phyloP scores from a whole-genome alignment of 78 protist genomes.

The Cyanophora paradoxa region DNA sequence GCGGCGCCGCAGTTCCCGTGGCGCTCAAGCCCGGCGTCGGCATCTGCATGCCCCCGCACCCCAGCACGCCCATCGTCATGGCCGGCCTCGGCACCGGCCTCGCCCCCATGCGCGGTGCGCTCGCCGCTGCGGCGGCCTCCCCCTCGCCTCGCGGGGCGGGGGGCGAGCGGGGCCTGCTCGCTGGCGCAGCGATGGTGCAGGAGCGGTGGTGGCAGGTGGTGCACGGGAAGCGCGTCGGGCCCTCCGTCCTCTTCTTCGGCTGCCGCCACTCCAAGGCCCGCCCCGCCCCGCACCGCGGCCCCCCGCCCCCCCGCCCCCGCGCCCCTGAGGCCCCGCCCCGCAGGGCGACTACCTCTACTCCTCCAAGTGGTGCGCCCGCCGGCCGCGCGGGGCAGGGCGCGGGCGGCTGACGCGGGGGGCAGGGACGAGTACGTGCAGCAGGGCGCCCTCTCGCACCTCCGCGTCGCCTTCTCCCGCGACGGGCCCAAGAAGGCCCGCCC shows the following conservation, averaged over 20 bases:
- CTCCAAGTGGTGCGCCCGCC: too few relatives aligned
- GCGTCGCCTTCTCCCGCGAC: constrained; percentile 72
- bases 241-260: constrained; percentile 71
- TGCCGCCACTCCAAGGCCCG: constrained; percentile 72
- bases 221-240: constrained; percentile 32
- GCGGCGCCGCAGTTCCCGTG: too few relatives aligned
- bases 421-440: constrained; percentile 23
- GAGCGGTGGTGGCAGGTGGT: constrained; percentile 11
- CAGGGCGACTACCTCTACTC: too few relatives aligned
- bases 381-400: too few relatives aligned
- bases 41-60: constrained; percentile 33
- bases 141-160: too few relatives aligned
- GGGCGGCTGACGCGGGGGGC: constrained; percentile 62
- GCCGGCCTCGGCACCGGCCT: constrained; percentile 70
- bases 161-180: too few relatives aligned
- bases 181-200: constrained; percentile 53
- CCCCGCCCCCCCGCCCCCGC: too few relatives aligned
- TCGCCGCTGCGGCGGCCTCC: too few relatives aligned
- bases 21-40: too few relatives aligned
- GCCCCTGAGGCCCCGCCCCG: too few relatives aligned
- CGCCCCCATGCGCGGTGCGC: constrained; percentile 67
- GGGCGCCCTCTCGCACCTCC: constrained; percentile 33
- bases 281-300: too few relatives aligned
- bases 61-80: constrained; percentile 34
- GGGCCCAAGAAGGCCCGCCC: constrained; percentile 37